phyloP scores from a whole-genome alignment of 2,329 filamentous ascomycete genomes.

The Trichophyton schoenleinii region DNA sequence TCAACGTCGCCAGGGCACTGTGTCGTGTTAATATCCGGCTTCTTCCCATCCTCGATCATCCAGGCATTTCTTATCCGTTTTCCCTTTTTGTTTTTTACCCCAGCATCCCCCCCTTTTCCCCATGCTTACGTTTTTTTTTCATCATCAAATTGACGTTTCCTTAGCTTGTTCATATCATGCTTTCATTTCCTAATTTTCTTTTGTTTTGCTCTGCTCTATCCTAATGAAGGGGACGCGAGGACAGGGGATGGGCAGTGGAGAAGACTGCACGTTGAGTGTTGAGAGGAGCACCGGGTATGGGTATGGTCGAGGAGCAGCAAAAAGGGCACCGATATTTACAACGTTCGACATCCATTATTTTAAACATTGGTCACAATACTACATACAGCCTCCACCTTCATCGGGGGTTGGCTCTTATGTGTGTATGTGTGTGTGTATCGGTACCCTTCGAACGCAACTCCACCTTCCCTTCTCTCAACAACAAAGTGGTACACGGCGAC shows the following conservation, averaged over 20 bases:
- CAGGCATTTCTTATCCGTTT: slow-evolving; percentile 9
- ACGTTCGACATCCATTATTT: slow-evolving; percentile 16
- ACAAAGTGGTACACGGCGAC: slow-evolving; percentile 25
- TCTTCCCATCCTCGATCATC: slow-evolving; percentile 6
- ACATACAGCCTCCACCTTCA: not conserved
- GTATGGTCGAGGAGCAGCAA: not conserved
- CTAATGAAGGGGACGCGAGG: slow-evolving; percentile 7
- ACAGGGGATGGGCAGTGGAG: not conserved
- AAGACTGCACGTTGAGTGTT: not conserved
- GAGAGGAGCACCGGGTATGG: not conserved
- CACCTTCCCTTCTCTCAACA: slow-evolving; percentile 3
- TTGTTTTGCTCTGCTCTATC: not conserved
- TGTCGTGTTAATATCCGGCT: not conserved
- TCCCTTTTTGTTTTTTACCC: slow-evolving; percentile 8
- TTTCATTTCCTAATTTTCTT: slow-evolving; percentile 9
- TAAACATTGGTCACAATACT: not conserved
- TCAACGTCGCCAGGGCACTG: not conserved
- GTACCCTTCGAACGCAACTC: not conserved
- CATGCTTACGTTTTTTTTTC: slow-evolving; percentile 5
- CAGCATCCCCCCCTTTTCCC: slow-evolving; percentile 7
- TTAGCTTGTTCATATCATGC: slow-evolving; percentile 4
- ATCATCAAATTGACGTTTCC: slow-evolving; percentile 7
- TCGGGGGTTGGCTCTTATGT: slow-evolving; percentile 17
- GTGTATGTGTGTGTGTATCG: not conserved
- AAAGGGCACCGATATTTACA: slow-evolving; percentile 6